These are phyloP conservation scores for Nitzschia palea DNA, from an alignment of 108 stramenopile genomes.

Conservation along the genomic window DNA sequence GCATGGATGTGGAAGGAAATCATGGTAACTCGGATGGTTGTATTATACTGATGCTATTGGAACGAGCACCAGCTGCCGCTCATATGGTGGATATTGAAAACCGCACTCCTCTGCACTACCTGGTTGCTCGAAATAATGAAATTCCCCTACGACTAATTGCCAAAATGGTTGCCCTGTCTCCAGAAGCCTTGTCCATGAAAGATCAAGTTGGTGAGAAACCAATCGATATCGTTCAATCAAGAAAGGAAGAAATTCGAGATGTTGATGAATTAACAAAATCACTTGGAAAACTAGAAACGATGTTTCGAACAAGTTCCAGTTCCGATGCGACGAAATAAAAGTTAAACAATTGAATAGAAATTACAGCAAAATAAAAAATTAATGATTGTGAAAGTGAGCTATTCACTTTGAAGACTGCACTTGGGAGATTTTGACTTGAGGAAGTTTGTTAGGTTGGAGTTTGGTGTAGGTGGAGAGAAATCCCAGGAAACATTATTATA, in stretches of 20 bases:
- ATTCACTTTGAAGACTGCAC: no score
- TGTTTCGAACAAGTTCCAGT: no score
- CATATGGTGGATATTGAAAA: slow-evolving; percentile 7
- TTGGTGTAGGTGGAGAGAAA: no score
- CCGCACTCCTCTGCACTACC: slow-evolving; percentile 20
- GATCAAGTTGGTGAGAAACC: slow-evolving; percentile 21
- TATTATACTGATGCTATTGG: slow-evolving; percentile 2
- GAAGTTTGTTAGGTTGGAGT: no score
- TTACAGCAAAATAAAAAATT: no score
- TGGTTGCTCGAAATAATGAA: slow-evolving; percentile 21
- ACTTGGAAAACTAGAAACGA: background rate
- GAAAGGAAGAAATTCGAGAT: slow-evolving; percentile 17
- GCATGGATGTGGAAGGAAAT: slow-evolving; percentile 20
- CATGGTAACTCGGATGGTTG: slow-evolving; percentile 4
- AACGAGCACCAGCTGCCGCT: background rate
- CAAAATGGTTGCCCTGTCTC: slow-evolving; percentile 6
- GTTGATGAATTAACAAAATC: background rate
- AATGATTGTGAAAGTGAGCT: no score
- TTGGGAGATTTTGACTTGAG: no score
- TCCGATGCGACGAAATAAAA: no score
- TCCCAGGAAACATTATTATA: no score
- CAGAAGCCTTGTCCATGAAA: slow-evolving; percentile 14
- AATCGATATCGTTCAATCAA: slow-evolving; percentile 18
- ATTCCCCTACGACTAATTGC: slow-evolving; percentile 13
- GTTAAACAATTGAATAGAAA: no score